Evolutionary conservation across 2,329 filamentous ascomycete genomes (phyloP), one percentile per base, ranked within the genome.

Genomic region (Tolypocladium album): DNA sequence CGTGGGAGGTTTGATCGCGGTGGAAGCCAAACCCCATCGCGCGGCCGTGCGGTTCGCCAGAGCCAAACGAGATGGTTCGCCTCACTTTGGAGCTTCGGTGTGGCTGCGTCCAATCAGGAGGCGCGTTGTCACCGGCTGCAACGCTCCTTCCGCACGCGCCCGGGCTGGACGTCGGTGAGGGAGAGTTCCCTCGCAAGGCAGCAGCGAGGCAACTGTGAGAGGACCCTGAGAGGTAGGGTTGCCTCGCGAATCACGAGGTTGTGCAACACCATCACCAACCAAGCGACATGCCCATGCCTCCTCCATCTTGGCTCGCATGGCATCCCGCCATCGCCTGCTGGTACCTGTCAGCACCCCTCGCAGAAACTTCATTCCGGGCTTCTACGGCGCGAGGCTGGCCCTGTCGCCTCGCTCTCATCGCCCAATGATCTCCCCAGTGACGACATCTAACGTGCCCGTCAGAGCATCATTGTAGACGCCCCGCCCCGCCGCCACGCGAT

Each of bases 11-110:
- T n/a, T 27, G 43, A n/a, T 45, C 3, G n/a, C 15, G 13, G 15
- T 6, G 5, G 15, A 52, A 52, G 13, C 24, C 45, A 15, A 22
- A 27, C 47, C 27, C 17, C 27, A 27, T 34, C 27, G 47, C 45
- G 13, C 20, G 12, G 45, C 22, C 27, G 11, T 34, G 50, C 22
- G 31, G 50, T 55, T 55, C 50, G 50, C 50, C 31, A 9, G 12
- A n/a, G 31, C 50, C 20, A 53, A 6, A 17, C 12, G 20, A 31
- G 50, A 27, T 39, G 43, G 42, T 47, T 55, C 55, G 56, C 56
- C 58, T 63, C 60, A 61, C 57, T 61, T 59, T 61, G 13, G 31
- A n/a, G 40, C 20, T 57, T 63, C 60, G 60, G 61, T 61, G 53
- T 61, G 55, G 52, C 24, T 20, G 40, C 34, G 52, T 36, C 61